Evolutionary conservation across 2,329 filamentous ascomycete genomes (phyloP), one percentile per base, ranked within the genome.

Genomic region (Camptophora hylomeconis): DNA sequence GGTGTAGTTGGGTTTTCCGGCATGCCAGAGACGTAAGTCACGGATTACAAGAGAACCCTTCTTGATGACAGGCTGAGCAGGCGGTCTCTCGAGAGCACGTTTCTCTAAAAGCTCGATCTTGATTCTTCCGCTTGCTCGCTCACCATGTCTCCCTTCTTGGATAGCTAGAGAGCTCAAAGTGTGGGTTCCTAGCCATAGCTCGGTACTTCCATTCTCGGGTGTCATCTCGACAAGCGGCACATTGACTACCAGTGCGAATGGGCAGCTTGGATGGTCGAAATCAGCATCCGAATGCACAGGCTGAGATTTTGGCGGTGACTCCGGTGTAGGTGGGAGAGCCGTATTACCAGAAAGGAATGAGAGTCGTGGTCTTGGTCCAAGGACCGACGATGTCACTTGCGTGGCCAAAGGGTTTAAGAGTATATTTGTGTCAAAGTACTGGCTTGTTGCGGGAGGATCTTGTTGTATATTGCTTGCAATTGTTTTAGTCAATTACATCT

Each of bases 201-300:
- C 69, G 0, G 68, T 73, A 2, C 61, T 61, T 2, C 67, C 69
- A 40, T 72, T 72, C 32, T 58, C 54, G 0, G 60, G 58, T 0
- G 51, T 61, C 46, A 66, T 65, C 17, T 57, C 52, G 8, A 69
- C 51, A 0, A 72, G 52, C 1, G 64, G 64, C 5, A 70, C 50
- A 36, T 72, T 72, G 37, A 68, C 47, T 2, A 69, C 63, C 9
- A 69, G 53, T 3, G 65, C 66, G 35, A 73, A 74, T 1, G 67
- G 65, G 34, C 64, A 60, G 1, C 49, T 36, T 0, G 67, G 70
- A 35, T 72, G 65, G 3, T 52, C 50, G 42, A 73, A 73, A 44
- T 73, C 65, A 4, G 68, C 67, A 37, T 75, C 71, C 1, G 65
- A 61, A 47, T 75, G 72, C 0, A 70, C 65, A 0, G 67, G 68